Conservation (phyloP, 441 rosid species). For the Brassica hybrid region DNA sequence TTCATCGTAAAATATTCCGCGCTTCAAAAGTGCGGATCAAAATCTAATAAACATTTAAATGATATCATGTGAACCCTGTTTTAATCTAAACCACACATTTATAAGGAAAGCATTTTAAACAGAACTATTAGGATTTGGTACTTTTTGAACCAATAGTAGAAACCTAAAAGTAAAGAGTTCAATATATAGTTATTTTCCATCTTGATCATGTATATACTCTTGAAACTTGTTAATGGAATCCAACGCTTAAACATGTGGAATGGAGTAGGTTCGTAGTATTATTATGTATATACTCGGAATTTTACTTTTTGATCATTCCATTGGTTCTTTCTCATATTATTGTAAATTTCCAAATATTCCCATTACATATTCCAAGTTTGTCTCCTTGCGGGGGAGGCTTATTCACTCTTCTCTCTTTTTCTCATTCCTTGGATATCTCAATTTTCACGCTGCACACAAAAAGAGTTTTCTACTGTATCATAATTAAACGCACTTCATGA, state of each 20-base stretch:
- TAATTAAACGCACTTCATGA: not conserved
- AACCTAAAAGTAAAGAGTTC: not conserved
- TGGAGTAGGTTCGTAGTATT: constrained; percentile 20
- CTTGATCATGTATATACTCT: not conserved
- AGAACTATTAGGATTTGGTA: not conserved
- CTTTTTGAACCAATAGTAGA: not conserved
- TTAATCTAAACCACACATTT: not conserved
- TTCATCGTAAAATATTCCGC: no score
- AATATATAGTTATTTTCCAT: not conserved
- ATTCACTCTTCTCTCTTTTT: constrained; percentile 6
- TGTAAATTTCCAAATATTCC: constrained; percentile 15
- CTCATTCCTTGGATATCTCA: constrained; percentile 23
- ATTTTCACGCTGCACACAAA: constrained; percentile 24
- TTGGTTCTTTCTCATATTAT: constrained; percentile 25
- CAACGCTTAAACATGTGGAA: constrained; percentile 16
- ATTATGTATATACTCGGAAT: not conserved
- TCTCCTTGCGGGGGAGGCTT: constrained; percentile 45
- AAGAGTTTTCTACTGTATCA: constrained; percentile 27
- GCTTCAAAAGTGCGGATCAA: no score
- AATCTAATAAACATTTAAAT: not conserved
- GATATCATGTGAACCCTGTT: not conserved
- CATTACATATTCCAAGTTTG: constrained; percentile 41
- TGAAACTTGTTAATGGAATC: constrained; percentile 21
- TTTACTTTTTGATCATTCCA: constrained; percentile 22
- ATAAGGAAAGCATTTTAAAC: not conserved